These are phyloP conservation scores for Chrysoporthe deuterocubensis DNA, from an alignment of 2,329 filamentous ascomycete species.

Conservation along the genomic window DNA sequence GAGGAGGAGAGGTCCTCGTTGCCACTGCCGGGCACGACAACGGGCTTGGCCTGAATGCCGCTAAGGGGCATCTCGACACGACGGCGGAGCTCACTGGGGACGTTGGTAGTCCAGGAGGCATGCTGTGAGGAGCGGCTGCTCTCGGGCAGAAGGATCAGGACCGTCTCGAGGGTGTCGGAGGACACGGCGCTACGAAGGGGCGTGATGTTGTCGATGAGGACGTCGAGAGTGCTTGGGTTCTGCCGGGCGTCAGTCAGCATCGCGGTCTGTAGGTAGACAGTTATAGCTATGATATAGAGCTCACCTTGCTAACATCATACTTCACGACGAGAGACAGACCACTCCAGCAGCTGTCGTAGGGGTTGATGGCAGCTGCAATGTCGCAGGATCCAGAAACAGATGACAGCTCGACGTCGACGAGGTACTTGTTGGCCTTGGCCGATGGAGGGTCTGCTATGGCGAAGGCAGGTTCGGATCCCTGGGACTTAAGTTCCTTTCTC, in stretches of 20 bases:
- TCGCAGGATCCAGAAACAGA: conserved; percentile 44
- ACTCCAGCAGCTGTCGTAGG: conserved; percentile 50
- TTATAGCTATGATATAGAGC: not conserved
- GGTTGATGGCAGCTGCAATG: conserved; percentile 46
- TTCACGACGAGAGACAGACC: conserved; percentile 47
- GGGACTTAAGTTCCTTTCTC: conserved; percentile 44
- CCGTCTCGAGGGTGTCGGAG: conserved; percentile 58
- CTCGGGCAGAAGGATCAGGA: conserved; percentile 59
- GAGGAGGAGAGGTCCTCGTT: conserved; percentile 34
- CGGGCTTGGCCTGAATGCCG: conserved; percentile 32
- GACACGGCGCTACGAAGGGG: conserved; percentile 51
- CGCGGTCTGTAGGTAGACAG: not conserved
- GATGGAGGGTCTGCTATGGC: conserved; percentile 52
- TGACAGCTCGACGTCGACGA: conserved; percentile 48
- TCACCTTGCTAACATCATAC: conserved; percentile 51
- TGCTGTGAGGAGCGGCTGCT: conserved; percentile 43
- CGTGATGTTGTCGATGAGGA: conserved; percentile 49
- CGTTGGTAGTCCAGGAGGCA: conserved; percentile 46
- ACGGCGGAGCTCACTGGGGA: conserved; percentile 48
- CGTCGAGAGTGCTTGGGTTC: conserved; percentile 47
- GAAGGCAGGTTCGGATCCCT: conserved; percentile 51
- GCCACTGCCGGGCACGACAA: conserved; percentile 27
- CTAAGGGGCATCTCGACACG: conserved; percentile 54
- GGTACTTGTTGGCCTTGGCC: conserved; percentile 45
- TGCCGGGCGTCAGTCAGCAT: conserved; percentile 36